Percentiles rank a stretch among this genome's conserved stretches.
Conservation (phyloP, 345 rosid species). For the Arabidopsis suecica region DNA sequence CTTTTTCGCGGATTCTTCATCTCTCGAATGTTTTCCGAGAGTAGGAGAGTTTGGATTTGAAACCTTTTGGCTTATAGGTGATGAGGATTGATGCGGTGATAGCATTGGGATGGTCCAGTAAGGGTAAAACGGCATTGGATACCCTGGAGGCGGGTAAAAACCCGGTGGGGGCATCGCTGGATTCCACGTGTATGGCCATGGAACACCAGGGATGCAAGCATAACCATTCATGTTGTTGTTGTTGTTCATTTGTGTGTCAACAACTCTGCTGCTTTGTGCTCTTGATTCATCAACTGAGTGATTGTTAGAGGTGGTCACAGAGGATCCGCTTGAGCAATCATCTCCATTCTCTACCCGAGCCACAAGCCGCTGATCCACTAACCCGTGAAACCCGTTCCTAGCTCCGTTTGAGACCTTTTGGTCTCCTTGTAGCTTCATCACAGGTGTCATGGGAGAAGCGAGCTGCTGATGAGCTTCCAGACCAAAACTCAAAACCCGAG, state of each 20-base stretch:
- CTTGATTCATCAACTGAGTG: constrained; percentile 42
- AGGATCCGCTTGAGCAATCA: constrained; percentile 59
- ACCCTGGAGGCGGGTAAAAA: constrained; percentile 66
- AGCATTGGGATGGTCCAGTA: constrained; percentile 74
- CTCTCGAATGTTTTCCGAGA: constrained; percentile 79
- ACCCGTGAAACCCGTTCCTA: constrained; percentile 47
- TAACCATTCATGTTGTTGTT: constrained; percentile 52
- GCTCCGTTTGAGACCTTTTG: constrained; percentile 54
- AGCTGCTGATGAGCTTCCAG: constrained; percentile 54
- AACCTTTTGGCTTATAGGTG: constrained; percentile 47
- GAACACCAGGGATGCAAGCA: constrained; percentile 66
- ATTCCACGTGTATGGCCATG: constrained; percentile 89
- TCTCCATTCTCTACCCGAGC: constrained; percentile 62
- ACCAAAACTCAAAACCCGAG: constrained; percentile 70
- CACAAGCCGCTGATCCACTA: constrained; percentile 41
- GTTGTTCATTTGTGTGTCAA: constrained; percentile 43
- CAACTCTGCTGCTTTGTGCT: constrained; percentile 33
- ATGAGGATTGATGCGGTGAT: constrained; percentile 55
- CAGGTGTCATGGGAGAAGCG: constrained; percentile 54
- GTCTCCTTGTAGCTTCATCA: constrained; percentile 51
- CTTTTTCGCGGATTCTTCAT: constrained; percentile 46
- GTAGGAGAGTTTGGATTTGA: constrained; percentile 52
- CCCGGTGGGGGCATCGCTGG: constrained; percentile 60
- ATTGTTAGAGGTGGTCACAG: constrained; percentile 50
- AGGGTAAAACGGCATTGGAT: constrained; percentile 67